phyloP scores from a whole-genome alignment of 306 rosid genomes.

The Quercus wislizeni region DNA sequence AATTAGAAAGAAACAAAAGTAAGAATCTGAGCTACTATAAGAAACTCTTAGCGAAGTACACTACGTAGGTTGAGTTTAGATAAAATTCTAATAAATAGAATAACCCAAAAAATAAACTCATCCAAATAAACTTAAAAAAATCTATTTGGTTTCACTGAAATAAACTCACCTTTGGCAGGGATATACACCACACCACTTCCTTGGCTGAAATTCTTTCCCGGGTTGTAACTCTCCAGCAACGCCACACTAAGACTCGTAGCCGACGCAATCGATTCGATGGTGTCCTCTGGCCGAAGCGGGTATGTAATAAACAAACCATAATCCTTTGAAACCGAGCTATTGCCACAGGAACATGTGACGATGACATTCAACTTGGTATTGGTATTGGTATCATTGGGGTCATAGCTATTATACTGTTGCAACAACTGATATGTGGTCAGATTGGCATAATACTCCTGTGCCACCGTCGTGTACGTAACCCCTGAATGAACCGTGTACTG shows the following conservation, averaged over 20 bases:
- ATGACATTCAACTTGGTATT: conserved; percentile 37
- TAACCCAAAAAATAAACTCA: neutral
- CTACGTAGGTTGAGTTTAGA: too few relatives aligned
- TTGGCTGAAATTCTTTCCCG: conserved; percentile 44
- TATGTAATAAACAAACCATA: conserved; percentile 73
- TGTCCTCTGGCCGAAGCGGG: conserved; percentile 45
- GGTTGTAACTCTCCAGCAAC: conserved; percentile 56
- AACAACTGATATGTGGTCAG: conserved; percentile 51
- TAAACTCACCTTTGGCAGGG: conserved; percentile 60
- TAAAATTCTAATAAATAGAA: neutral
- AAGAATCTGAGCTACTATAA: too few relatives aligned
- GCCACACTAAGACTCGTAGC: conserved; percentile 2
- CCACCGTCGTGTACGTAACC: conserved; percentile 45
- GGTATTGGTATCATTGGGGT: neutral
- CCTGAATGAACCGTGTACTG: conserved; percentile 27
- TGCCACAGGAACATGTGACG: conserved; percentile 70
- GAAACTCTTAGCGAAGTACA: too few relatives aligned
- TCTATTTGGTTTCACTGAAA: neutral
- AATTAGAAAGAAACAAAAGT: too few relatives aligned
- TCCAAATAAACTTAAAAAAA: too few relatives aligned
- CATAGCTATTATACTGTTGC: conserved; percentile 37
- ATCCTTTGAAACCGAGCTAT: conserved; percentile 38
- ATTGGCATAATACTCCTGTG: conserved; percentile 29
- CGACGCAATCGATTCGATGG: conserved; percentile 18
- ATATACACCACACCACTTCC: conserved; percentile 48